phyloP scores from a whole-genome alignment of 1,284 basidiomycete genomes.

The Fomitiporia mediterranea region DNA sequence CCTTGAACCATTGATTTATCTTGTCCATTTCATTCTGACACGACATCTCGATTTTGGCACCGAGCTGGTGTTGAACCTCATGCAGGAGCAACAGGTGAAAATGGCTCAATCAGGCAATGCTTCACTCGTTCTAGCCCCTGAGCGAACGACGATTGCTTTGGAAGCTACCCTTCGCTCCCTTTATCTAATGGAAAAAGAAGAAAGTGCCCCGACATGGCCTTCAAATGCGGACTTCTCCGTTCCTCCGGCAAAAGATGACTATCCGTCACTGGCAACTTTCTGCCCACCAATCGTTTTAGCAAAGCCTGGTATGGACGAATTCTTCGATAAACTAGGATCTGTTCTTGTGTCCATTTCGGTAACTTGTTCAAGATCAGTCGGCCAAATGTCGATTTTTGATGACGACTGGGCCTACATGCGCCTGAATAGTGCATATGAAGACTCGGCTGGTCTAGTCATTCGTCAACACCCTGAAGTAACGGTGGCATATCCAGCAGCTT shows the following conservation, averaged over 20 bases:
- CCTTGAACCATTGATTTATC: conserved; percentile 72
- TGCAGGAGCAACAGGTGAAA: conserved; percentile 59
- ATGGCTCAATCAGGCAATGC: conserved; percentile 37
- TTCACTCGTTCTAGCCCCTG: conserved; percentile 52
- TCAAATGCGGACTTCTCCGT: conserved; percentile 64
- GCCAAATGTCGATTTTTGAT: conserved; percentile 79
- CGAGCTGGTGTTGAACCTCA: conserved; percentile 75
- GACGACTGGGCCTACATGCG: conserved; percentile 70
- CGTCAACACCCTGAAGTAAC: conserved; percentile 68
- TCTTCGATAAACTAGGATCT: conserved; percentile 64
- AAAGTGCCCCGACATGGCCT: conserved; percentile 71
- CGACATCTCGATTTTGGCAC: conserved; percentile 85
- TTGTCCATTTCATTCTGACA: conserved; percentile 80
- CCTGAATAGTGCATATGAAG: conserved; percentile 62
- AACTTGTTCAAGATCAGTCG: conserved; percentile 65
- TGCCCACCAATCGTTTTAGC: conserved; percentile 48
- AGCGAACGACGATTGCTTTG: conserved; percentile 72
- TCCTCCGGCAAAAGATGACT: conserved; percentile 59
- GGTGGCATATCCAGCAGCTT: conserved; percentile 66
- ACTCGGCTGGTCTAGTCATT: conserved; percentile 57
- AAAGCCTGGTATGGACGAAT: conserved; percentile 72
- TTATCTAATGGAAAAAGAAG: conserved; percentile 68
- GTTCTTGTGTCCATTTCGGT: conserved; percentile 61
- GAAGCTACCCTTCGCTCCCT: conserved; percentile 78
- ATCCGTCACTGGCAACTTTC: conserved; percentile 63